Evolutionary conservation across 2,329 filamentous ascomycete genomes (phyloP).

Genomic region (Clonostachys chloroleuca): DNA sequence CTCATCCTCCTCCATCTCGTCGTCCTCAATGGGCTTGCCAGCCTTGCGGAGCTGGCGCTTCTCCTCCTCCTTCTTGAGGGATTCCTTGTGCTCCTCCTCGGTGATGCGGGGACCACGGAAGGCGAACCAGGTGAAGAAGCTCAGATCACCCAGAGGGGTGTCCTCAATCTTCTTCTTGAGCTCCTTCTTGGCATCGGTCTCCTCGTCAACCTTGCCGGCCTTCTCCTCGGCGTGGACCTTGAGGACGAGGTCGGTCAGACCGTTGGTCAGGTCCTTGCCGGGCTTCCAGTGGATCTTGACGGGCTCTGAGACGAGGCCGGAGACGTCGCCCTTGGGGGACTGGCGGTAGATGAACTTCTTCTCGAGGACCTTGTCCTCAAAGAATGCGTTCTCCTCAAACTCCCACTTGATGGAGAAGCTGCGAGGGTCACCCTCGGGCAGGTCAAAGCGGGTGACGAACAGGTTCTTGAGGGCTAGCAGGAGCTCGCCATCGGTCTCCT

Average conservation of each 20-base stretch:
- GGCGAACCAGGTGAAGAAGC: slow-evolving; percentile 89
- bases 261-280: slow-evolving; percentile 76
- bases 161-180: slow-evolving; percentile 52
- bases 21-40: slow-evolving; percentile 41
- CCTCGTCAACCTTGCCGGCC: slow-evolving; percentile 32
- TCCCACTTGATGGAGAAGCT: slow-evolving; percentile 74
- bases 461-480: slow-evolving; percentile 63
- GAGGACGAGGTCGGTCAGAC: slow-evolving; percentile 70
- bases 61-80: slow-evolving; percentile 56
- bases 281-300: slow-evolving; percentile 82
- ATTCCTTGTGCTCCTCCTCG: slow-evolving; percentile 65
- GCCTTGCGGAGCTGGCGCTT: slow-evolving; percentile 42
- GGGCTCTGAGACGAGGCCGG: slow-evolving; percentile 81
- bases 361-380: slow-evolving; percentile 72
- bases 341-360: slow-evolving; percentile 90
- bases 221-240: slow-evolving; percentile 62
- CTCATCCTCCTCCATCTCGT: slow-evolving; percentile 52
- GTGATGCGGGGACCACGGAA: slow-evolving; percentile 68
- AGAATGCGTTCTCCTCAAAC: slow-evolving; percentile 78
- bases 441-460: slow-evolving; percentile 76
- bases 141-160: slow-evolving; percentile 60
- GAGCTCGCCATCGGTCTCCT: slow-evolving; percentile 73
- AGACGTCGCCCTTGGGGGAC: slow-evolving; percentile 57
- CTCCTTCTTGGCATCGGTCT: slow-evolving; percentile 42
- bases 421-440: slow-evolving; percentile 73